A percentile compares a stretch with the other conserved stretches of the same genome.
phyloP scores from a whole-genome alignment of 75 land plant genomes.

The Ceratopteris richardii region DNA sequence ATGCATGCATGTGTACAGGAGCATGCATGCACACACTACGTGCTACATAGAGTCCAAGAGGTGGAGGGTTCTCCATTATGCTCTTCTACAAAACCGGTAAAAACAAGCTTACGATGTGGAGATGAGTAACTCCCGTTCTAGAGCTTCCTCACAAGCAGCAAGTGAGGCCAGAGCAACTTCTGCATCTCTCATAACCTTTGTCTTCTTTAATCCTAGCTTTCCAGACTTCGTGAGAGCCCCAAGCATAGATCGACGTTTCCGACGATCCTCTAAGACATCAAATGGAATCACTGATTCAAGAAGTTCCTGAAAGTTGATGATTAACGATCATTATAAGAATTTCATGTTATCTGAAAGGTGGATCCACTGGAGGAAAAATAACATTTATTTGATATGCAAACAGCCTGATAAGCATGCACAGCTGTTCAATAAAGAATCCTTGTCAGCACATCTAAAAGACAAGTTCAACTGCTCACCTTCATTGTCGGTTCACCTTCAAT shows the following conservation, averaged over 20 bases:
- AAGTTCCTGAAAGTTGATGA: slow-evolving; percentile 59
- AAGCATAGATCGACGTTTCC: slow-evolving; percentile 36
- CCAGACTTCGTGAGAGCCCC: slow-evolving; percentile 23
- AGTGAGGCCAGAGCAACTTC: slow-evolving; percentile 72
- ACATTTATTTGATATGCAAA: neutral
- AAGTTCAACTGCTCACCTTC: slow-evolving; percentile 56
- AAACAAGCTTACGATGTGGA: slow-evolving; percentile 68
- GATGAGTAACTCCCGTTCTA: slow-evolving; percentile 76
- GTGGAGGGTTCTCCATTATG: too few relatives aligned
- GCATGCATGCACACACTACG: too few relatives aligned
- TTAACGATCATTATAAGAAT: neutral
- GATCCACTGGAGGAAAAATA: too few relatives aligned
- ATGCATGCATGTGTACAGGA: too few relatives aligned
- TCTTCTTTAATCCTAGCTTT: slow-evolving; percentile 22
- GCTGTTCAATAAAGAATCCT: too few relatives aligned
- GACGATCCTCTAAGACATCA: slow-evolving; percentile 69
- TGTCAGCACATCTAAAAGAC: too few relatives aligned
- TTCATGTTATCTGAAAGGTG: too few relatives aligned
- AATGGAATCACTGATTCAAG: slow-evolving; percentile 86
- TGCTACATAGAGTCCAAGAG: too few relatives aligned
- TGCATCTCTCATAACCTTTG: slow-evolving; percentile 72
- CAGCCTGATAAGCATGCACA: too few relatives aligned
- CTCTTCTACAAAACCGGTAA: too few relatives aligned
- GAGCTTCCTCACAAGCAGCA: slow-evolving; percentile 78
- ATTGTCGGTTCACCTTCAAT: slow-evolving; percentile 35